phyloP scores from a whole-genome alignment of 805 yeast species.

The Lipomyces lipofer region DNA sequence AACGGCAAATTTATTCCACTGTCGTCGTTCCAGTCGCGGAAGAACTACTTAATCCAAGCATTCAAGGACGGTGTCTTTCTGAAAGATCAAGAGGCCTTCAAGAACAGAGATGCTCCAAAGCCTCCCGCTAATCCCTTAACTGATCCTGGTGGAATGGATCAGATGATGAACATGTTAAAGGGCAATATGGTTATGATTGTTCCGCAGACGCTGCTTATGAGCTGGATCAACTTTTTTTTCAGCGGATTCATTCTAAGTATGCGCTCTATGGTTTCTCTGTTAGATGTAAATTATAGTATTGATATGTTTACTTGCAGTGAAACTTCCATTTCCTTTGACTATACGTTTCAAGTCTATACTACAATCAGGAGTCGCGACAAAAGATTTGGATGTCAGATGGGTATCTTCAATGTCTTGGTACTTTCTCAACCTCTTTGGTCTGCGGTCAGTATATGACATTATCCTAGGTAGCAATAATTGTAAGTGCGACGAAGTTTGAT shows the following conservation, averaged over 20 bases:
- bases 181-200: constrained; percentile 78
- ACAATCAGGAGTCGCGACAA: constrained; percentile 81
- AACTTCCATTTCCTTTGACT: constrained; percentile 89
- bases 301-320: constrained; percentile 49
- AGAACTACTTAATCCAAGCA: constrained; percentile 48
- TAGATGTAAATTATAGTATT: constrained; percentile 31
- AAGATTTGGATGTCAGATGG: constrained; percentile 85
- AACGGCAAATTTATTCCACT: constrained; percentile 56
- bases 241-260: constrained; percentile 61
- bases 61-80: constrained; percentile 57
- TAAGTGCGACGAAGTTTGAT: constrained; percentile 16
- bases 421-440: constrained; percentile 81
- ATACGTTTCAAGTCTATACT: constrained; percentile 87
- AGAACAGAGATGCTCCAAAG: constrained; percentile 27
- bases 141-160: constrained; percentile 71
- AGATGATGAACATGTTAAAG: constrained; percentile 73
- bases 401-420: constrained; percentile 96
- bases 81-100: constrained; percentile 48
- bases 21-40: constrained; percentile 56
- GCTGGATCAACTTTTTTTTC: constrained; percentile 92
- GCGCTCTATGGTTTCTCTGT: neutral
- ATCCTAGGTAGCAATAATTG: constrained; percentile 52
- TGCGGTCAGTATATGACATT: constrained; percentile 74
- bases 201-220: constrained; percentile 93
- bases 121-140: constrained; percentile 56